phyloP scores from a whole-genome alignment of 805 yeast genomes.

The Metahyphopichia silvanorum region DNA sequence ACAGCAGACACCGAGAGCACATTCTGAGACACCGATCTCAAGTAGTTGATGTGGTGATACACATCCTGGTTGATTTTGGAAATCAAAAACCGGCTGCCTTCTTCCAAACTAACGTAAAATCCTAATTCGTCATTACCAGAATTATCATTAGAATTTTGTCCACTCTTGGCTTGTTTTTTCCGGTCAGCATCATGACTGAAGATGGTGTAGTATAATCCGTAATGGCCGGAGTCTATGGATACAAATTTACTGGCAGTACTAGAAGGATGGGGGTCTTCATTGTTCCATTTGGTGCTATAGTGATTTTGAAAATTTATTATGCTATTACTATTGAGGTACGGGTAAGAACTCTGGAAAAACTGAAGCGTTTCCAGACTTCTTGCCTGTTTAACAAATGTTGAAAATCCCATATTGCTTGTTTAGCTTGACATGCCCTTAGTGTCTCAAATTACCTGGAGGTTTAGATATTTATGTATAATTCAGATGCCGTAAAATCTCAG shows the following conservation, averaged over 20 bases:
- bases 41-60: slow-evolving; percentile 19
- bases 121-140: neutral
- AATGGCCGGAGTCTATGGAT: slow-evolving; percentile 37
- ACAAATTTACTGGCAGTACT: slow-evolving; percentile 14
- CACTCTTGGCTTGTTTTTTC: slow-evolving; percentile 7
- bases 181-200: slow-evolving; percentile 32
- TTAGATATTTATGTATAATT: too few relatives aligned
- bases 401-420: slow-evolving; percentile 1
- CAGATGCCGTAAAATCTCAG: too few relatives aligned
- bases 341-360: slow-evolving; percentile 14
- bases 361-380: slow-evolving; percentile 7
- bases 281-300: slow-evolving; percentile 4
- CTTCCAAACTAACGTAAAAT: slow-evolving; percentile 3
- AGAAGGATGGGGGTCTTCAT: slow-evolving; percentile 20
- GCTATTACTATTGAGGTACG: slow-evolving; percentile 9
- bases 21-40: slow-evolving; percentile 18
- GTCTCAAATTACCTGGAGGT: too few relatives aligned
- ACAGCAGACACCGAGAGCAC: slow-evolving; percentile 19
- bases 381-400: slow-evolving; percentile 5
- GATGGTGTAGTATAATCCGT: slow-evolving; percentile 39
- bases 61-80: slow-evolving; percentile 29
- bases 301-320: slow-evolving; percentile 6
- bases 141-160: slow-evolving; percentile 1
- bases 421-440: too few relatives aligned
- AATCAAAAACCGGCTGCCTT: slow-evolving; percentile 20